Percentiles rank a stretch among this genome's conserved stretches.
These are phyloP conservation scores for Dendryphion nanum DNA, from an alignment of 2,329 filamentous ascomycete genomes.

Conservation along the genomic window DNA sequence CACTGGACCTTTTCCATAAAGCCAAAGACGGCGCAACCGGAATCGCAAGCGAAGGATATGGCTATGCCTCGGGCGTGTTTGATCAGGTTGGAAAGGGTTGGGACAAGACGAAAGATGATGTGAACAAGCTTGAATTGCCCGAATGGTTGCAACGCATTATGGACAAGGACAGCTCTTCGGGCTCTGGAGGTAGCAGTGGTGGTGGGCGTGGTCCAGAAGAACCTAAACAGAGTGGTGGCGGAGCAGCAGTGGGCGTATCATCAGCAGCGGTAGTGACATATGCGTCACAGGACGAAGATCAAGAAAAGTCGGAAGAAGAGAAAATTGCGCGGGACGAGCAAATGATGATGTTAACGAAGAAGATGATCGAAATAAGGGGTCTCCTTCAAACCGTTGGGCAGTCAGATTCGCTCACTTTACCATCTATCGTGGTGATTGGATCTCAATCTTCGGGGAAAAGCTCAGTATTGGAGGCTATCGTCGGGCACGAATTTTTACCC, in stretches of 20 bases:
- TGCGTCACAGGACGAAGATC: slow-evolving; percentile 65
- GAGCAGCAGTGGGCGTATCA: slow-evolving; percentile 65
- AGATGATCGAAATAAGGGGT: slow-evolving; percentile 98
- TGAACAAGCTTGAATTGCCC: slow-evolving; percentile 68
- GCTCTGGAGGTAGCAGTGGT: slow-evolving; percentile 37
- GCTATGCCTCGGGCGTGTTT: slow-evolving; percentile 70
- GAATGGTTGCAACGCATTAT: slow-evolving; percentile 78
- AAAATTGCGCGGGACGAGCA: slow-evolving; percentile 85
- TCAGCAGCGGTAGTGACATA: slow-evolving; percentile 78
- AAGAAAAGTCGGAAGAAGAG: slow-evolving; percentile 62
- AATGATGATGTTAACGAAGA: slow-evolving; percentile 99
- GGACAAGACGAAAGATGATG: slow-evolving; percentile 76
- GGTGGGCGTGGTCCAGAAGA: slow-evolving; percentile 40
- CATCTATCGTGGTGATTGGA: slow-evolving; percentile 98
- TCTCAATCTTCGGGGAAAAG: slow-evolving; percentile 98
- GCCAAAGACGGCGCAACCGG: slow-evolving; percentile 69
- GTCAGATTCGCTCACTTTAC: slow-evolving; percentile 80
- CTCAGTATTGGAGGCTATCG: slow-evolving; percentile 93
- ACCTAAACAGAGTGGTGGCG: slow-evolving; percentile 56
- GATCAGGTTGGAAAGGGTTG: slow-evolving; percentile 78
- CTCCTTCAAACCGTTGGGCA: slow-evolving; percentile 91
- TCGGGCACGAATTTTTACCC: slow-evolving; percentile 94
- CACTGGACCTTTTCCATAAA: slow-evolving; percentile 70
- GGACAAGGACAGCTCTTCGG: slow-evolving; percentile 37
- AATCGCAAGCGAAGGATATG: slow-evolving; percentile 68